Conservation (phyloP, 768 basidiomycete species). For the Mycena haematopus region DNA sequence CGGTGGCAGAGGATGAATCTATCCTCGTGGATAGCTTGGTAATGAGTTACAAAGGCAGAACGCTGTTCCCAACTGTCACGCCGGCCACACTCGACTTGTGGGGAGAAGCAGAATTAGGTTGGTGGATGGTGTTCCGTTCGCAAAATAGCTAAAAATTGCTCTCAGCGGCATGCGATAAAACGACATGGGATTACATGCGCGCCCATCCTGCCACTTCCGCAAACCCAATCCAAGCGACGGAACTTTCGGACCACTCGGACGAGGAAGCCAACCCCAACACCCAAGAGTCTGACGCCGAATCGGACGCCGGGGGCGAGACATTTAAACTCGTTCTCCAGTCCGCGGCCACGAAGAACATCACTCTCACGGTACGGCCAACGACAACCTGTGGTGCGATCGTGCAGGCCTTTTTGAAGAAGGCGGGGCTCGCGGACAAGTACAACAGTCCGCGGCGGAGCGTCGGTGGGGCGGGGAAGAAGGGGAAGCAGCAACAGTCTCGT, state of each 20-base stretch:
- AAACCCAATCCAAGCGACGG: slow-evolving; percentile 12
- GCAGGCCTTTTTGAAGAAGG: slow-evolving; percentile 74
- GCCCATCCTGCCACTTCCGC: slow-evolving; percentile 31
- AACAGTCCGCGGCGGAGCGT: slow-evolving; percentile 33
- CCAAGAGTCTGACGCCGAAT: slow-evolving; percentile 50
- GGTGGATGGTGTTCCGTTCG: slow-evolving; percentile 28
- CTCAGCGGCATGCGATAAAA: slow-evolving; percentile 69
- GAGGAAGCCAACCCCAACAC: slow-evolving; percentile 40
- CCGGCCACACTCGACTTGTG: slow-evolving; percentile 71
- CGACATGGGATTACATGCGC: slow-evolving; percentile 69
- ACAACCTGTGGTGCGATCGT: slow-evolving; percentile 82
- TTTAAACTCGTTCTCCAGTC: slow-evolving; percentile 76
- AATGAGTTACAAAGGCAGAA: slow-evolving; percentile 64
- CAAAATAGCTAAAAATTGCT: not conserved
- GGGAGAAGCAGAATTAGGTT: slow-evolving; percentile 72
- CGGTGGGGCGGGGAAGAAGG: slow-evolving; percentile 39
- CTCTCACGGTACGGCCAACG: slow-evolving; percentile 72
- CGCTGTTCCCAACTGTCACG: slow-evolving; percentile 72
- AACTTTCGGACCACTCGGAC: slow-evolving; percentile 31
- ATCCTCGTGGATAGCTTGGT: slow-evolving; percentile 60
- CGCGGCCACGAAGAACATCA: slow-evolving; percentile 56
- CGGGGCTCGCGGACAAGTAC: slow-evolving; percentile 64
- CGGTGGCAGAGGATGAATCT: slow-evolving; percentile 63
- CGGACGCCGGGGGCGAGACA: slow-evolving; percentile 55
- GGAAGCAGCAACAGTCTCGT: slow-evolving; percentile 35